Conservation (phyloP, 345 rosid genomes). For the Heritiera fomes region DNA sequence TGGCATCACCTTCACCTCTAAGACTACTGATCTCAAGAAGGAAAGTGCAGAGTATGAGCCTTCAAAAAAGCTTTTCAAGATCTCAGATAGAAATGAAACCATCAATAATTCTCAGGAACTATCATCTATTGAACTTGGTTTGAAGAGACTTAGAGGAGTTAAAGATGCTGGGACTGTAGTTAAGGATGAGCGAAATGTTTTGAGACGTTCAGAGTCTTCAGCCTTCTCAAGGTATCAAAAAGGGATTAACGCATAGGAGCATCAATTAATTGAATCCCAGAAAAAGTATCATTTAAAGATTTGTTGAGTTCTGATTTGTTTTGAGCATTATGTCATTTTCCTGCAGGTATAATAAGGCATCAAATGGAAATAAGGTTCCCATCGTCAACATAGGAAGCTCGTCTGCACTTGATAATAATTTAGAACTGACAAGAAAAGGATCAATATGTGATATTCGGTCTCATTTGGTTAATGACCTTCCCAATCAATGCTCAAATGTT, state of each 20-base stretch:
- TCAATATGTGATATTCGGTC: constrained; percentile 26
- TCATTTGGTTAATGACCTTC: constrained; percentile 38
- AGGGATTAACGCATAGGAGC: not conserved
- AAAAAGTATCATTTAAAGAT: constrained; percentile 3
- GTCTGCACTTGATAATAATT: constrained; percentile 28
- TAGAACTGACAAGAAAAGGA: constrained; percentile 32
- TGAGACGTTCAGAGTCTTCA: constrained; percentile 53
- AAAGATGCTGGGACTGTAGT: constrained; percentile 27
- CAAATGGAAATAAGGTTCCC: constrained; percentile 35
- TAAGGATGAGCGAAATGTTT: constrained; percentile 51
- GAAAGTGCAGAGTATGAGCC: constrained; percentile 38
- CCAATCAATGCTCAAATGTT: constrained; percentile 43
- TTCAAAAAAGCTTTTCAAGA: constrained; percentile 29
- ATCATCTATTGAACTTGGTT: constrained; percentile 32
- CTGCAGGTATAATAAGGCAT: constrained; percentile 48
- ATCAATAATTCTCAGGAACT: constrained; percentile 34
- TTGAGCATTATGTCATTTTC: not conserved
- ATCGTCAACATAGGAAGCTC: constrained; percentile 33
- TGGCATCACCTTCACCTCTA: constrained; percentile 8
- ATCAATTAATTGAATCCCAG: constrained; percentile 3
- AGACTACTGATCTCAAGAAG: constrained; percentile 28
- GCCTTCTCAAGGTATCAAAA: constrained; percentile 54
- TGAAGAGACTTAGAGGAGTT: constrained; percentile 43
- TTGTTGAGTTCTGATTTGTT: constrained; percentile 14
- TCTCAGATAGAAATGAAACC: constrained; percentile 36